These are phyloP conservation scores for Nymphaea colorata DNA, from an alignment of 164 flowering plant species.

Conservation along the genomic window DNA sequence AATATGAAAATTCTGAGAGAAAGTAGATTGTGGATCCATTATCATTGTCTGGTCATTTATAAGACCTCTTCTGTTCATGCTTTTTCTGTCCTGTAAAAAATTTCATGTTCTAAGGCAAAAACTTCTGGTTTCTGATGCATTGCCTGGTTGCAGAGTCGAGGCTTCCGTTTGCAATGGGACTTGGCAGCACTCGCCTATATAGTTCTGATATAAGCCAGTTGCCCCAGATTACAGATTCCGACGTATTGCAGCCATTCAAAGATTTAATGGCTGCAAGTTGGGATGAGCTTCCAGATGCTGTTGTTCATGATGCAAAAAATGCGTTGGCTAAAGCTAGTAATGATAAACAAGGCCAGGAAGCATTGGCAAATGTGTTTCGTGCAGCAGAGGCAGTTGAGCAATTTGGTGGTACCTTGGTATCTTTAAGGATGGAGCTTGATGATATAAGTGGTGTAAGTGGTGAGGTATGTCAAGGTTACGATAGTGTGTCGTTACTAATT, in stretches of 20 bases:
- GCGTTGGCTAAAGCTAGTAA: conserved; percentile 61
- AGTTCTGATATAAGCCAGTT: conserved; percentile 48
- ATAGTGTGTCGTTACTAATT: not conserved
- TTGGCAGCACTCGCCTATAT: conserved; percentile 46
- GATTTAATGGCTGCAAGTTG: conserved; percentile 76
- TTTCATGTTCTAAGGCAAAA: too few species aligned
- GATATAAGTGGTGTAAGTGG: conserved; percentile 74
- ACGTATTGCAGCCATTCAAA: conserved; percentile 55
- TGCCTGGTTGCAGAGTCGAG: conserved; percentile 1
- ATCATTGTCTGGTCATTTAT: too few species aligned
- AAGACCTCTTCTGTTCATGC: too few species aligned
- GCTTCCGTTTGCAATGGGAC: conserved; percentile 23
- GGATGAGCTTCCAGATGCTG: conserved; percentile 63
- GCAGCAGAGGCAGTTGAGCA: conserved; percentile 91
- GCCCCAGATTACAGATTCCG: conserved; percentile 62
- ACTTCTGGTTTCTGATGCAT: not conserved
- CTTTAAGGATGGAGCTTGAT: conserved; percentile 80
- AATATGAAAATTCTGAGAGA: too few species aligned
- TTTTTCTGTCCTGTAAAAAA: too few species aligned
- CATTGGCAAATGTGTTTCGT: conserved; percentile 51
- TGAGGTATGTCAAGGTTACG: conserved; percentile 39
- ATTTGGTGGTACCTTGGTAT: conserved; percentile 48
- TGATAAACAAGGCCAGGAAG: conserved; percentile 68
- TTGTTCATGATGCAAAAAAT: conserved; percentile 38
- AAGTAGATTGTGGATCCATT: too few species aligned